Evolutionary conservation across 495 filamentous ascomycete genomes (phyloP).

Genomic region (Penicillium manginii): DNA sequence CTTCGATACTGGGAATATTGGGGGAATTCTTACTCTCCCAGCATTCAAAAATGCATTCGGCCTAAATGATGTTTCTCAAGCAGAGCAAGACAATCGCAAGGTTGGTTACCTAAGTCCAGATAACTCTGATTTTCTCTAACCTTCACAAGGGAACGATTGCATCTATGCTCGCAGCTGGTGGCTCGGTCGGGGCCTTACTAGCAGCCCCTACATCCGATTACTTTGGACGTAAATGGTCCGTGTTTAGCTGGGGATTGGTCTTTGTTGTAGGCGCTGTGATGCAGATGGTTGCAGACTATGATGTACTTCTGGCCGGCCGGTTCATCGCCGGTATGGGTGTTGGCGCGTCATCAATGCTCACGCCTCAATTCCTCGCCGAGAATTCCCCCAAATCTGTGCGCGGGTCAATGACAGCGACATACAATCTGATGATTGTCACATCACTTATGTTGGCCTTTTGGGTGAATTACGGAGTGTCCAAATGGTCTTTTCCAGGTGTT

Average conservation of each 20-base stretch:
- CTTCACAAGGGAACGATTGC: constrained; percentile 60
- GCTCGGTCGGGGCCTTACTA: constrained; percentile 59
- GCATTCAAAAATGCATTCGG: constrained; percentile 55
- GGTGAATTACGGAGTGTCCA: constrained; percentile 32
- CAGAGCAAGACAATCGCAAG: constrained; percentile 25
- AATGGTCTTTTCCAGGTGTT: constrained; percentile 24
- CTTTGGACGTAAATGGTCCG: constrained; percentile 55
- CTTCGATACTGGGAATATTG: constrained; percentile 70
- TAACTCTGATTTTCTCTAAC: background rate
- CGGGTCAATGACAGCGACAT: constrained; percentile 31
- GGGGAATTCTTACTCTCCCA: constrained; percentile 61
- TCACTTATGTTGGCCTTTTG: constrained; percentile 33
- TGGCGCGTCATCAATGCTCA: constrained; percentile 27
- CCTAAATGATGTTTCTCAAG: constrained; percentile 17
- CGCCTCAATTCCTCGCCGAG: constrained; percentile 27
- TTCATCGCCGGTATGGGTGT: constrained; percentile 50
- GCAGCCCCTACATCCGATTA: constrained; percentile 58
- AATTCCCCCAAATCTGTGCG: constrained; percentile 38
- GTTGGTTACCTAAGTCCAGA: constrained; percentile 4
- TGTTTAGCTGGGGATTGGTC: constrained; percentile 51
- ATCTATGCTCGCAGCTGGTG: constrained; percentile 61
- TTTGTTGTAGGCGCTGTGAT: constrained; percentile 63
- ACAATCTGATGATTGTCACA: constrained; percentile 34
- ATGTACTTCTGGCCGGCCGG: constrained; percentile 30
- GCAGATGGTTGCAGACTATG: constrained; percentile 56